Base-by-base conservation (phyloP, 2,329 filamentous ascomycete genomes). In the Neonectria punicea region DNA sequence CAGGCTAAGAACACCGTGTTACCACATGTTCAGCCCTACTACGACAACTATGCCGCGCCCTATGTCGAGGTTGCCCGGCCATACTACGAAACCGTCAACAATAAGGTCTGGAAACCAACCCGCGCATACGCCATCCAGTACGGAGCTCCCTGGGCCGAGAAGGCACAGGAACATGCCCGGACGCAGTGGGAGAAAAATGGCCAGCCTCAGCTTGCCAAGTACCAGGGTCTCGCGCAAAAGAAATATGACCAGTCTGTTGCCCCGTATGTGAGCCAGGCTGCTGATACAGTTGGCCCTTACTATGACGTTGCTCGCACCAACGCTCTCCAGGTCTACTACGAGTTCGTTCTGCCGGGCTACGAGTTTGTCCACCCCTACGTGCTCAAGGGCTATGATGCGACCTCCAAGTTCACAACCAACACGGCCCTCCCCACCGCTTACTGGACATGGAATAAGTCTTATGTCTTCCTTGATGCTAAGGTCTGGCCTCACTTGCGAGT, bases 21-120 rank as follows among this genome's bases (percentile, higher is more conserved):
- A 28, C 96, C 96, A 4, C 91, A 95, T 78, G 75, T 97, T 34
- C 85, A 90, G 72, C 95, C 94, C 3, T 97, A 97, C 80, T 98
- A 98, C 79, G 83, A 95, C 70, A 80, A 87, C 63, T 97, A 98
- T 75, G 91, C 93, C 25, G 92, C 91, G 6, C 93, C 93, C 3
- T 96, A 98, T 76, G 88, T 97, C 67, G 87, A 94, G 41, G 82
- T 88, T 54, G 90, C 87, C 39, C 89, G 87, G 65, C 95, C 95
- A 1, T 97, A 98, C 80, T 91, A 91, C 75, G 75, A 87, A 18
- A 82, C 82, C 0, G 79, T 89, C 53, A 84, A 91, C 69, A 86
- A 89, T 70, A 81, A 85, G 47, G 83, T 97, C 53, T 87, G 96
- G 74, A 82, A 85, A 3, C 96, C 96, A 0, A 85, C 88, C 3